Conservation (phyloP, 306 rosid species). For the Castanospermum australe region DNA sequence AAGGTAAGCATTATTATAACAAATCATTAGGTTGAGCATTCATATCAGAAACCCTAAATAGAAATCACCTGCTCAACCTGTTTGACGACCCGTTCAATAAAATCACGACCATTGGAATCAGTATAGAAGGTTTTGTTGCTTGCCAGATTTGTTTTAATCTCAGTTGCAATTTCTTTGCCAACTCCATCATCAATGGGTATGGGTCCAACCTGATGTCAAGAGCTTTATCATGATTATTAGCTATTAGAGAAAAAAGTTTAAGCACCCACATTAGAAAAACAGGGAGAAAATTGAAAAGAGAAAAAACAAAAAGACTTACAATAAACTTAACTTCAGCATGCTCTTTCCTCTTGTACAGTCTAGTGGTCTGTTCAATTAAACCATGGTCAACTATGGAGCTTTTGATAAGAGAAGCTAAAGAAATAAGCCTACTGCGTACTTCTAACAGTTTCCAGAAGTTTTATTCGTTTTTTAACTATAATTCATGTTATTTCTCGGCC, state of each 20-base stretch:
- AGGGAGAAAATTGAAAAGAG: neutral
- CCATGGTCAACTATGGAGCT: constrained; percentile 15
- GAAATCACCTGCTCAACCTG: neutral
- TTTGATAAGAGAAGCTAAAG: neutral
- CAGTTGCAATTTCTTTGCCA: constrained; percentile 84
- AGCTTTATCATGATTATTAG: constrained; percentile 17
- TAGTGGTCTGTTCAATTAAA: constrained; percentile 60
- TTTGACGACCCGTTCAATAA: constrained; percentile 72
- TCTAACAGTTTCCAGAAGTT: neutral
- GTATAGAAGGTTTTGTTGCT: constrained; percentile 81
- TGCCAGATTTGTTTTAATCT: constrained; percentile 55
- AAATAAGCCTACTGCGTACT: neutral
- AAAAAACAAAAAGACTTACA: constrained; percentile 50
- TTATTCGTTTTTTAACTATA: neutral
- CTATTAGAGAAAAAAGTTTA: neutral
- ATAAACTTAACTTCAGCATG: constrained; percentile 92
- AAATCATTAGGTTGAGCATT: neutral
- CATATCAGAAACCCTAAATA: neutral
- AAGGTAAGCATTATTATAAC: neutral
- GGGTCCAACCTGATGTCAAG: constrained; percentile 77
- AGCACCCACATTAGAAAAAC: neutral
- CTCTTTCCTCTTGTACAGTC: constrained; percentile 82
- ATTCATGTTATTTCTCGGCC: neutral
- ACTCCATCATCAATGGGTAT: constrained; percentile 76
- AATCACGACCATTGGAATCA: constrained; percentile 95